Evolutionary conservation across 441 rosid species (phyloP).

Genomic region (Hypseocharis bilobata): DNA sequence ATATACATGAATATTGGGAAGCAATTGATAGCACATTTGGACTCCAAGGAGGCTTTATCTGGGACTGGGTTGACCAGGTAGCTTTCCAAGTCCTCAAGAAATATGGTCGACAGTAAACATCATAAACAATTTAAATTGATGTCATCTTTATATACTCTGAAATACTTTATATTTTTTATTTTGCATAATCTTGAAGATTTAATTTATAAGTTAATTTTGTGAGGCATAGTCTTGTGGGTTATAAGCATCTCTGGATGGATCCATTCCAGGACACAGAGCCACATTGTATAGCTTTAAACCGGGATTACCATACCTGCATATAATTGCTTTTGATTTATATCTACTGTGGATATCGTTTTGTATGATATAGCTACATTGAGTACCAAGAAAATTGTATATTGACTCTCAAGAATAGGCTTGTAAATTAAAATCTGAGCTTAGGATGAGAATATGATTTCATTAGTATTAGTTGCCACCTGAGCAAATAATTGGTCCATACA

Average conservation of each 20-base stretch:
- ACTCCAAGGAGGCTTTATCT: slow-evolving; percentile 97
- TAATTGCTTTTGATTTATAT: too few species aligned
- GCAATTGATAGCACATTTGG: slow-evolving; percentile 88
- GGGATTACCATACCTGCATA: too few species aligned
- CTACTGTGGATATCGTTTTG: not conserved
- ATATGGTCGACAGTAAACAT: not conserved
- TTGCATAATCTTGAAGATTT: not conserved
- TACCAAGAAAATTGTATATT: not conserved
- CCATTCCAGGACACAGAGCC: too few species aligned
- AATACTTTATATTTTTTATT: not conserved
- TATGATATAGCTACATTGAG: not conserved
- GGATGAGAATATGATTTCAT: not conserved
- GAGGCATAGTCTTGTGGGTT: not conserved
- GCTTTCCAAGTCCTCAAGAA: slow-evolving; percentile 14
- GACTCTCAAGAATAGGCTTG: not conserved
- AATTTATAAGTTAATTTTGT: not conserved
- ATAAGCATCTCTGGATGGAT: too few species aligned
- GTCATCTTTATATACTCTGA: slow-evolving; percentile 1
- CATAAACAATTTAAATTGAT: not conserved
- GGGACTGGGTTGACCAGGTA: slow-evolving; percentile 99
- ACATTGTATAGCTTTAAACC: too few species aligned
- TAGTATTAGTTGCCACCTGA: not conserved
- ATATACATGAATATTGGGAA: slow-evolving; percentile 80
- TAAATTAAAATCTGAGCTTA: not conserved
- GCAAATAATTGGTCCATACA: not conserved